Evolutionary conservation across 257 asterid species (phyloP).

Genomic region (Przewalskia tangutica): DNA sequence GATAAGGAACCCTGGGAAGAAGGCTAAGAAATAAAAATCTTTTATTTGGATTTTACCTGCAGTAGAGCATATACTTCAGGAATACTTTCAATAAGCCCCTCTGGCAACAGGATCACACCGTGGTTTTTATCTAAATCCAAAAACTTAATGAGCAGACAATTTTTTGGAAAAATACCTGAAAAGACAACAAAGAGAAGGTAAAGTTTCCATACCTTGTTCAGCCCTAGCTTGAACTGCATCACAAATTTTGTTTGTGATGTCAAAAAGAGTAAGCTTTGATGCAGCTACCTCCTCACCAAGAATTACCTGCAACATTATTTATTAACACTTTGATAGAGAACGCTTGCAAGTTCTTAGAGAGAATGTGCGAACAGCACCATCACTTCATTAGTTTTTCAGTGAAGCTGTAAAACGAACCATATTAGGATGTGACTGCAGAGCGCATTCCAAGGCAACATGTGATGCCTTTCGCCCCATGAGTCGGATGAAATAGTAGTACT

Average conservation of each 20-base stretch:
- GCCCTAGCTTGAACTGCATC: slow-evolving; percentile 97
- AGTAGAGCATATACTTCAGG: slow-evolving; percentile 91
- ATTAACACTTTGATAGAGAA: background rate
- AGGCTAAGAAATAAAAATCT: background rate
- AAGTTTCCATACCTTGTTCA: slow-evolving; percentile 48
- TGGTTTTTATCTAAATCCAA: slow-evolving; percentile 69
- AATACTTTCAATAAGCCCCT: slow-evolving; percentile 95
- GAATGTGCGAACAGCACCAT: background rate
- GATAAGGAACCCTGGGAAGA: background rate
- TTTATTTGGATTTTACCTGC: slow-evolving; percentile 40
- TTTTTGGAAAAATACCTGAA: background rate
- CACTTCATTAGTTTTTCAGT: background rate
- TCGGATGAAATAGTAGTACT: slow-evolving; percentile 92
- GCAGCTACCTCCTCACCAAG: slow-evolving; percentile 98
- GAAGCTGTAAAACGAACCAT: slow-evolving; percentile 42
- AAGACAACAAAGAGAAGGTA: slow-evolving; percentile 7
- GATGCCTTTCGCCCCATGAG: slow-evolving; percentile 99
- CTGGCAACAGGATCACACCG: slow-evolving; percentile 90
- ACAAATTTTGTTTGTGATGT: slow-evolving; percentile 82
- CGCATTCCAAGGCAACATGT: slow-evolving; percentile 93
- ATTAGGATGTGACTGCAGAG: slow-evolving; percentile 96
- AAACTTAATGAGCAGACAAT: slow-evolving; percentile 12
- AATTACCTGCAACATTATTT: slow-evolving; percentile 47
- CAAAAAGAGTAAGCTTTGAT: slow-evolving; percentile 91
- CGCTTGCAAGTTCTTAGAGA: background rate